phyloP scores from a whole-genome alignment of 257 asterid genomes.

The Leptodermis oblonga region DNA sequence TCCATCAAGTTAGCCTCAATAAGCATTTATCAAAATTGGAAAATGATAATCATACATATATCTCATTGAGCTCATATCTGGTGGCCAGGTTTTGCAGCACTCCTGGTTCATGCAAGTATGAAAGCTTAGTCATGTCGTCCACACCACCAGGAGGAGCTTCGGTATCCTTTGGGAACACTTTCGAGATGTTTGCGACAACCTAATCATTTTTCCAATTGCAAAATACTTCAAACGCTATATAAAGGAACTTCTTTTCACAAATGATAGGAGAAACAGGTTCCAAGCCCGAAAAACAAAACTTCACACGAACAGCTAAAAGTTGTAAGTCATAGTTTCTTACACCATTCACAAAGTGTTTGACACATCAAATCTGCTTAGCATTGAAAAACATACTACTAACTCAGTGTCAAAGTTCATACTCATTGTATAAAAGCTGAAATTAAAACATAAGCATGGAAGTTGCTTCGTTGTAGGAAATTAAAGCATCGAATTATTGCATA shows the following conservation, averaged over 20 bases:
- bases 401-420: not conserved
- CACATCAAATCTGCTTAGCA: constrained; percentile 3
- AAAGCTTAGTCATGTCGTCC: constrained; percentile 99
- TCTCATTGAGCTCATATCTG: constrained; percentile 97
- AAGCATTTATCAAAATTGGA: constrained; percentile 10
- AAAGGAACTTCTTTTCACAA: not conserved
- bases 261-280: not conserved
- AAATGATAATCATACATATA: constrained; percentile 59
- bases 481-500: not conserved
- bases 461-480: not conserved
- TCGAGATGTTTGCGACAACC: constrained; percentile 72
- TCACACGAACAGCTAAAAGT: not conserved
- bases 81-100: constrained; percentile 91
- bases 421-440: not conserved
- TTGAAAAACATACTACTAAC: not conserved
- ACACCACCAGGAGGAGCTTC: constrained; percentile 99
- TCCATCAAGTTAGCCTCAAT: not conserved
- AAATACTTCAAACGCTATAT: not conserved
- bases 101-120: constrained; percentile 99
- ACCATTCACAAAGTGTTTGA: not conserved
- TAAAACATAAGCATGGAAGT: not conserved
- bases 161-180: constrained; percentile 87
- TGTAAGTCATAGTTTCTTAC: not conserved
- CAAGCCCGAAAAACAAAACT: not conserved
- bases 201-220: constrained; percentile 27